Percentiles rank a stretch among this genome's conserved stretches.
These are phyloP conservation scores for Dothiorella sarmentorum DNA, from an alignment of 2,329 filamentous ascomycete species.

Conservation along the genomic window DNA sequence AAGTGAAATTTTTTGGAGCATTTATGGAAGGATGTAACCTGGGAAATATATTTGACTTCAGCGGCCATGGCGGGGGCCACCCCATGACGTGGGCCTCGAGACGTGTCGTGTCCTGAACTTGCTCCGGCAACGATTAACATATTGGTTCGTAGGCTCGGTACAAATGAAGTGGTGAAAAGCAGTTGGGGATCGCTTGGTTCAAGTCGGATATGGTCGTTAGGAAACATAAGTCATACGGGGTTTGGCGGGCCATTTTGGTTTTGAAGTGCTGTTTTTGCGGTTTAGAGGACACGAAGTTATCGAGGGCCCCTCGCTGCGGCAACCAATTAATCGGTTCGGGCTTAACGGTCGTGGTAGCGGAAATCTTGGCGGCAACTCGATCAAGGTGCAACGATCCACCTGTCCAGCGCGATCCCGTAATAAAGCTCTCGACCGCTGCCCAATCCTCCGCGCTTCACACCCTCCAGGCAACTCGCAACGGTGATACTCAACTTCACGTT, in stretches of 20 bases:
- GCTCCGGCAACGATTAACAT: neutral
- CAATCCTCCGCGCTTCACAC: neutral
- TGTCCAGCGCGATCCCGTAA: slow-evolving; percentile 9
- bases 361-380: slow-evolving; percentile 15
- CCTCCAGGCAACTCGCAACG: neutral
- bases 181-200: too few species aligned
- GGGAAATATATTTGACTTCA: too few species aligned
- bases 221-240: too few species aligned
- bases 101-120: neutral
- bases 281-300: neutral
- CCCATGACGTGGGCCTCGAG: too few species aligned
- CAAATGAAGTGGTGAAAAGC: too few species aligned
- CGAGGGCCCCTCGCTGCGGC: neutral
- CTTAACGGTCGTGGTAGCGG: neutral
- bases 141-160: too few species aligned
- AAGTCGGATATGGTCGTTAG: too few species aligned
- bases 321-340: neutral
- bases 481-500: slow-evolving; percentile 6
- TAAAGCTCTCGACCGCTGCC: neutral
- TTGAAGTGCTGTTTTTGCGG: neutral
- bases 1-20: neutral
- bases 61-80: too few species aligned
- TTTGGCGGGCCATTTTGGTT: too few species aligned
- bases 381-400: slow-evolving; percentile 11
- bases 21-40: too few species aligned